Base-by-base conservation (phyloP, 768 basidiomycete genomes). In the Termitomyces sp. region DNA sequence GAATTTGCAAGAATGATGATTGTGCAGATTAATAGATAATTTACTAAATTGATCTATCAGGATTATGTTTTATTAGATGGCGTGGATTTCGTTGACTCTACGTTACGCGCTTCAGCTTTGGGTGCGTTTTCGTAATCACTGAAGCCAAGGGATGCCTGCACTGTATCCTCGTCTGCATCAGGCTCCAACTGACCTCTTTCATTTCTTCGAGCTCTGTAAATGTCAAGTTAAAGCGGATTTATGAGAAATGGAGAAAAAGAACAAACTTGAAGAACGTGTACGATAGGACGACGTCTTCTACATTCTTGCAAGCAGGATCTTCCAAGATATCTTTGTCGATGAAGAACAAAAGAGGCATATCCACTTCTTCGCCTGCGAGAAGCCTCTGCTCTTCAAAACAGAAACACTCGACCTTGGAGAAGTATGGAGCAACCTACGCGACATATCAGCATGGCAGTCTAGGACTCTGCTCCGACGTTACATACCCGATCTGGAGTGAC, bases 381-480 rank as follows among this genome's bases (percentile, higher is more conserved):
- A 99, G 83, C 64, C 87, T 90, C 72, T 99, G 97, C 69, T 99
- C 97, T 70, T 99, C 97, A 63, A 99, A 99, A 73, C 97, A 99
- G 77, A 99, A 99, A 63, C 97, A 99, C 71, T 99, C 97, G 12
- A 99, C 94, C 75, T 99, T 99, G 50, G 95, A 94, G 68, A 99
- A 99, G 72, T 98, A 98, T 0, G 96, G 95, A 9, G 97, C 97
- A 63, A 98, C 82, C 96, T 98, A 66, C 19, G 35, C 8, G 17
- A 19, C 8, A 34, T n/a, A 47, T 43, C 27, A 29, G 5, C 29
- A 19, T 32, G 17, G 17, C 1, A 12, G n/a, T 12, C 25, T 49
- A 41, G n/a, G 29, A 11, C 17, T 23, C 8, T 53, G 14, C 6
- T 45, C 32, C 4, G 3, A 19, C 23, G 11, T 19, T 35, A 49